Conservation (phyloP, 441 rosid genomes). For the Pelargonium fulgidum region DNA sequence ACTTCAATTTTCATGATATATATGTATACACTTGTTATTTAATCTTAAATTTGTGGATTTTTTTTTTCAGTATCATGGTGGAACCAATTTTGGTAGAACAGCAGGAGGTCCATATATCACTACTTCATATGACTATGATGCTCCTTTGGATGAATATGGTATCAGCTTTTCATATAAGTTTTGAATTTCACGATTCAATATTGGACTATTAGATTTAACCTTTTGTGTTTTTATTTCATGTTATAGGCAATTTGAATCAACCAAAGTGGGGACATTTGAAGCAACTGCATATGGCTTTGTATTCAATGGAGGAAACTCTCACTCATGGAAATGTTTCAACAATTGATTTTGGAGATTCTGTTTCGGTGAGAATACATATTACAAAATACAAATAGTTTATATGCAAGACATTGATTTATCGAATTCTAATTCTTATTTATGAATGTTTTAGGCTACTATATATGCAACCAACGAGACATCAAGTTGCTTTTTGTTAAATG, state of each 20-base stretch:
- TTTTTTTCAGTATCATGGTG: slow-evolving; percentile 19
- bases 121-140: slow-evolving; percentile 4
- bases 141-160: slow-evolving; percentile 20
- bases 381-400: neutral
- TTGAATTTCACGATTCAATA: too few species aligned
- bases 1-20: neutral
- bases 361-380: slow-evolving; percentile 14
- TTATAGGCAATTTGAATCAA: slow-evolving; percentile 21
- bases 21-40: neutral
- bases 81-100: slow-evolving; percentile 19
- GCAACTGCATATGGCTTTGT: slow-evolving; percentile 17
- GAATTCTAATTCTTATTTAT: too few species aligned
- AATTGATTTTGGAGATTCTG: neutral
- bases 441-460: neutral
- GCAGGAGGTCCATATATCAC: slow-evolving; percentile 18
- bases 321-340: slow-evolving; percentile 6
- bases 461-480: neutral
- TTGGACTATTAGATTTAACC: neutral
- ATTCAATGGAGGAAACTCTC: slow-evolving; percentile 13
- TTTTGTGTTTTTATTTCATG: neutral
- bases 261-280: slow-evolving; percentile 29
- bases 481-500: neutral
- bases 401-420: neutral
- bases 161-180: neutral
- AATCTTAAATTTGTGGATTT: neutral